phyloP scores from a whole-genome alignment of 768 basidiomycete genomes.

The Hypholoma fasciculare region DNA sequence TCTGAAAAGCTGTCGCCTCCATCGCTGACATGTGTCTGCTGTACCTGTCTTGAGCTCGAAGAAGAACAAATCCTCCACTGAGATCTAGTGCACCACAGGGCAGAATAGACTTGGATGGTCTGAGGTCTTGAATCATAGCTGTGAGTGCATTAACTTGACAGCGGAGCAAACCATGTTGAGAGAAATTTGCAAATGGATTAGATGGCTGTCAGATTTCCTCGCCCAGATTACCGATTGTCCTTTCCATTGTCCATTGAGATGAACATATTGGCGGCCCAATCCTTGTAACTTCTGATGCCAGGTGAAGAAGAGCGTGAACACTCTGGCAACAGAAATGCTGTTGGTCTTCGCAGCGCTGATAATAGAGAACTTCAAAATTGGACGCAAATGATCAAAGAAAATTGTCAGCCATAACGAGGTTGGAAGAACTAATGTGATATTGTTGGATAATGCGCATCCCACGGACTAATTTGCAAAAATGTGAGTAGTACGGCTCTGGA shows the following conservation, averaged over 20 bases:
- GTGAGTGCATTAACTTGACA: constrained; percentile 21
- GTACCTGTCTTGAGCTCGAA: constrained; percentile 8
- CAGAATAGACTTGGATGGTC: neutral
- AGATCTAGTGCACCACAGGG: constrained; percentile 3
- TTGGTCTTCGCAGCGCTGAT: constrained; percentile 12
- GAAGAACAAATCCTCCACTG: constrained; percentile 14
- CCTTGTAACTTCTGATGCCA: constrained; percentile 22
- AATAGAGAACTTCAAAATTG: neutral
- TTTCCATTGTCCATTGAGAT: no score
- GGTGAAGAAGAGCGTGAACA: constrained; percentile 31
- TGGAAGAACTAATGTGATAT: constrained; percentile 7
- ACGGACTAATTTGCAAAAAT: constrained; percentile 6
- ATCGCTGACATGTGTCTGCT: neutral
- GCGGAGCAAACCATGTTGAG: constrained; percentile 11
- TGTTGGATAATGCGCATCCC: constrained; percentile 26
- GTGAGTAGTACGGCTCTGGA: no score
- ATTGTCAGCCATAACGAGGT: constrained; percentile 22
- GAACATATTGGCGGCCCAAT: constrained; percentile 5
- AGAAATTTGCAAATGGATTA: constrained; percentile 6
- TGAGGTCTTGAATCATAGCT: constrained; percentile 11
- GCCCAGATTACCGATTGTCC: no score
- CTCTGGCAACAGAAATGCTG: constrained; percentile 32
- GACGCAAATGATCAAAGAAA: neutral
- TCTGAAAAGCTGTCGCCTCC: neutral
- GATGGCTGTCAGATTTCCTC: no score